A percentile compares a stretch with the other conserved stretches of the same genome.
Evolutionary conservation across 2,329 filamentous ascomycete genomes (phyloP).

Genomic region (Proliferodiscus dingleyae): DNA sequence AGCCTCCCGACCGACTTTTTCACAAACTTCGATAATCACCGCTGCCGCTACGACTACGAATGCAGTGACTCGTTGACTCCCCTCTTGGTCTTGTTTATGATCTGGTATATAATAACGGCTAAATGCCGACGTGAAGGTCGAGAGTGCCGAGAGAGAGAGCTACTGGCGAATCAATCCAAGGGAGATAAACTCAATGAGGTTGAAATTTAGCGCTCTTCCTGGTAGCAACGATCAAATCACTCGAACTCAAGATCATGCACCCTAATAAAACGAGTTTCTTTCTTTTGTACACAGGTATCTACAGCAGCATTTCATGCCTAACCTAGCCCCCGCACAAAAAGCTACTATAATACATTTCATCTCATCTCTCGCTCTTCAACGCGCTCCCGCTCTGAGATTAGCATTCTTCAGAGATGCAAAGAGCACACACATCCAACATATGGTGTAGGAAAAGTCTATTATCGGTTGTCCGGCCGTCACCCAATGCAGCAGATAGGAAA

Average conservation of each 20-base stretch:
- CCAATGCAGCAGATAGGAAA: constrained; percentile 20
- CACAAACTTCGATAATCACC: no score
- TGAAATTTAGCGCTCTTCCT: no score
- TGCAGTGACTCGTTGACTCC: no score
- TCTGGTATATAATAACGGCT: no score
- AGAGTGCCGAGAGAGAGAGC: no score
- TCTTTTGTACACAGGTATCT: constrained; percentile 27
- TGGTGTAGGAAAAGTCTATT: constrained; percentile 24
- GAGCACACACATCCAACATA: constrained; percentile 14
- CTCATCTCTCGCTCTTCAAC: constrained; percentile 4
- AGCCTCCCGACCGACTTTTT: no score
- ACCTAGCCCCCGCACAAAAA: constrained; percentile 15
- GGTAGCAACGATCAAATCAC: no score
- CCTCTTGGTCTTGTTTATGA: no score
- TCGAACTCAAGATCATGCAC: neutral
- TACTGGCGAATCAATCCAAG: no score
- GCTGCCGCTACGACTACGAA: no score
- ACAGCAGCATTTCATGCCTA: constrained; percentile 21
- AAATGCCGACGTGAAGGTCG: no score
- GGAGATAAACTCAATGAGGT: no score
- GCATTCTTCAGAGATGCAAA: constrained; percentile 20
- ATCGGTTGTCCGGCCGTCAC: constrained; percentile 21
- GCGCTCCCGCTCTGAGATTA: constrained; percentile 12
- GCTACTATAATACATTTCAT: constrained; percentile 25
- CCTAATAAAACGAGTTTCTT: neutral